Base-by-base conservation (phyloP, 352 stramenopile species). In the Phytopythium sindhum region DNA sequence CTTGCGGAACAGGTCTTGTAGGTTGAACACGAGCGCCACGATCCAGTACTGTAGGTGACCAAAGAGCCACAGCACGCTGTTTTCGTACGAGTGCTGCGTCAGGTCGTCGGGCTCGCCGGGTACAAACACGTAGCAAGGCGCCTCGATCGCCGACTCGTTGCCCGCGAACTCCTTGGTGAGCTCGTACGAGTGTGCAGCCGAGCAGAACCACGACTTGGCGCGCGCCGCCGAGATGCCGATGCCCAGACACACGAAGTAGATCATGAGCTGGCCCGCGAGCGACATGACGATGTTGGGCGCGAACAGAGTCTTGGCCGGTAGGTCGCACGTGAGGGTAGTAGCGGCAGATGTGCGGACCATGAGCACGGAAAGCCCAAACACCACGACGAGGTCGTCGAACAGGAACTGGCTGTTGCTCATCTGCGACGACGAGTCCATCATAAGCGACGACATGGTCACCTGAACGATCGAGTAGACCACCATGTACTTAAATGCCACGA, bases 391-490 rank as follows among this genome's bases (percentile, higher is more conserved):
- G 55, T 93, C 84, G 45, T 91, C 84, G 24, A 89, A 93, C 21
- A 93, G 76, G 65, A 89, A 91, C 70, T 93, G 84, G 41, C 76
- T 78, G 71, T 89, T 85, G 68, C 80, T 89, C 74, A 93, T 88
- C 65, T 89, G 77, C 19, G 82, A 87, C 44, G 75, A 51, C 42
- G 80, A 62, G 51, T 83, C 74, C 62, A 85, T 86, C 80, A 91
- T 84, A 8, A 86, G 64, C 29, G 81, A 78, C 39, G 82, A 73
- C 66, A 91, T 67, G 15, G 81, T 89, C 21, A 92, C 77, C 67
- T 96, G 86, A 39, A 97, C 82, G 66, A 97, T 85, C 52, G 89
- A 90, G 76, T 97, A 98, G 51, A 97, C 79, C 50, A 98, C 90
- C 84, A 97, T 95, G 68, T 88, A 98, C 57, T 96, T 93, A 74